A percentile compares a stretch with the other conserved stretches of the same genome.
Conservation (phyloP, 345 rosid species). For the Crucihimalaya himalaica region DNA sequence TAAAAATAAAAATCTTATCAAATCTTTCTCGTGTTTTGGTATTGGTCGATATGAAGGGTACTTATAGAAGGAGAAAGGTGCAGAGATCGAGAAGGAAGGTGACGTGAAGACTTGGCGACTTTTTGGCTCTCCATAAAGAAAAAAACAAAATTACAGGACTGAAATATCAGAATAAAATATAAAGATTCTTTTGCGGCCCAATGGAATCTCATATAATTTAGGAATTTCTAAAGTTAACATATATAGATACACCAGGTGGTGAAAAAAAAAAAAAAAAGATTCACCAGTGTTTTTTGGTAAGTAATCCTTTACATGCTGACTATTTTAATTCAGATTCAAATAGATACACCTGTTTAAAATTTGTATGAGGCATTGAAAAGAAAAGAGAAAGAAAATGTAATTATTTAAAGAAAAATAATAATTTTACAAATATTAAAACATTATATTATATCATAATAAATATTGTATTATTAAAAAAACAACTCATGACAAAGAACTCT, state of each 20-base stretch:
- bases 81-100: constrained; percentile 27
- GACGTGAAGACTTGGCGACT: constrained; percentile 30
- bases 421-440: neutral
- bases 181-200: constrained; percentile 34
- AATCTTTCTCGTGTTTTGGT: constrained; percentile 16
- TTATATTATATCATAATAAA: no score
- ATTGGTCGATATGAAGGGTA: constrained; percentile 34
- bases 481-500: no score
- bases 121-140: constrained; percentile 19
- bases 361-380: neutral
- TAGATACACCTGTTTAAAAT: neutral
- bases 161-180: constrained; percentile 1
- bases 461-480: neutral
- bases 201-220: constrained; percentile 24
- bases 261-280: no score
- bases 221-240: neutral
- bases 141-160: neutral
- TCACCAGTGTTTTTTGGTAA: no score
- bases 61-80: constrained; percentile 23
- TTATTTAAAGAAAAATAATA: neutral
- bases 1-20: neutral
- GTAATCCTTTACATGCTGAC: no score
- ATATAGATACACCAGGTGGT: neutral
- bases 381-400: neutral
- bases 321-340: no score